phyloP scores from a whole-genome alignment of 73 alveolate species.

The Blepharisma stoltei region DNA sequence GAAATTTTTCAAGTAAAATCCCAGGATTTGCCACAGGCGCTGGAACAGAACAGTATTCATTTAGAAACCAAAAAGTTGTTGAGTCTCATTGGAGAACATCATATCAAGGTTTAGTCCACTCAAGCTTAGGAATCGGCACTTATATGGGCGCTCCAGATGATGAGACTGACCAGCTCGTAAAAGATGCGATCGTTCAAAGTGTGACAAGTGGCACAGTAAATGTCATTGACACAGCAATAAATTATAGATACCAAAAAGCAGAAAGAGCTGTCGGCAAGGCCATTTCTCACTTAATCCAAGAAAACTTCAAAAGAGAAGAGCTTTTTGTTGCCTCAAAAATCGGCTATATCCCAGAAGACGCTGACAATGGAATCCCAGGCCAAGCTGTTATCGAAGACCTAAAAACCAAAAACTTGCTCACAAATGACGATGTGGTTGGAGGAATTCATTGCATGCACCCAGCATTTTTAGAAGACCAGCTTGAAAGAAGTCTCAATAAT shows the following conservation, averaged over 20 bases:
- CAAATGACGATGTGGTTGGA: constrained; percentile 72
- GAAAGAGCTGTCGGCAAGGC: constrained; percentile 88
- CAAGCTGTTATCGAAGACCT: constrained; percentile 49
- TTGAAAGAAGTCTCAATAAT: constrained; percentile 53
- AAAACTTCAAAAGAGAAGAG: constrained; percentile 63
- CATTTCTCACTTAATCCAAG: constrained; percentile 42
- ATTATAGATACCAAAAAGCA: constrained; percentile 81
- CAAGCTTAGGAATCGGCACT: constrained; percentile 80
- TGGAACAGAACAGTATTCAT: not conserved
- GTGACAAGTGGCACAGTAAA: constrained; percentile 77
- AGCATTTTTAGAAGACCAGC: constrained; percentile 52
- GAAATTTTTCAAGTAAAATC: not conserved
- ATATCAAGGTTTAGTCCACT: constrained; percentile 39
- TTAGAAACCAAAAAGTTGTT: not conserved
- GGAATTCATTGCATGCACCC: constrained; percentile 89
- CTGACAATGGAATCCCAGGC: constrained; percentile 82
- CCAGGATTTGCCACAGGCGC: constrained; percentile 1
- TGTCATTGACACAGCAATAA: constrained; percentile 86
- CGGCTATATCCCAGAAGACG: constrained; percentile 89
- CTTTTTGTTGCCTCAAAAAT: constrained; percentile 73
- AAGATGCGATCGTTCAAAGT: constrained; percentile 58
- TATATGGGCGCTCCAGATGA: constrained; percentile 90
- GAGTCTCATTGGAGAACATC: constrained; percentile 16
- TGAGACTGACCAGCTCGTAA: constrained; percentile 62
- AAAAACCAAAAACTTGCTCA: constrained; percentile 44